Evolutionary conservation across 2,329 filamentous ascomycete genomes (phyloP), one percentile per base, ranked within the genome.

Genomic region (Huntiella moniliformis): DNA sequence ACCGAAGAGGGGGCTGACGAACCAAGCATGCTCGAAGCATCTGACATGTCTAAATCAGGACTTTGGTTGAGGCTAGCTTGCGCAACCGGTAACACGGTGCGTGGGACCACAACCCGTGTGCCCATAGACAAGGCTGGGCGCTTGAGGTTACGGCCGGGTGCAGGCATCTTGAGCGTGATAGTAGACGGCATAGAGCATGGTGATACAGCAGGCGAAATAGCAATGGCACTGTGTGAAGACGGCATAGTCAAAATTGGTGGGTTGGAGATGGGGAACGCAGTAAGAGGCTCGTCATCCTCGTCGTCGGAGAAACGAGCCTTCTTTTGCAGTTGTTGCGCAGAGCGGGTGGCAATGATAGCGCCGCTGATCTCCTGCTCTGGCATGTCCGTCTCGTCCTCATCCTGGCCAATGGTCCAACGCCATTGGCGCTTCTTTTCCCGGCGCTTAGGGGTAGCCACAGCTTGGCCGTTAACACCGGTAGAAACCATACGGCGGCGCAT

Each of bases 381-480:
- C 17, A 49, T 12, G 11, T 49, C 47, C 11, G 28, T 44, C 16
- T 50, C 48, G 18, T 41, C 39, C 1, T 65, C 66, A 1, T 71
- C 70, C 49, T 67, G 66, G 2, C 68, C 71, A 38, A 79, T 77
- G 1, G 75, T 79, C 75, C 75, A 79, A 33, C 75, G 70, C 75
- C 74, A 79, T 38, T 68, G 68, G 10, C 74, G 63, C 58, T 71
- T 76, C 65, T 74, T 77, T 52, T 78, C 74, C 55, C 63, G 64
- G 31, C 61, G 59, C 56, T 67, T 73, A 3, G 45, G 42, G 38
- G 38, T 42, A 34, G 22, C 8, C 8, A 18, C 17, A 28, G 38
- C 13, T 13, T 15, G 10, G 3, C 38, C 16, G 45, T 16, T 47
- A 0, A 66, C 57, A 5, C 54, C 61, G 41, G 72, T 56, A 2